Evolutionary conservation across 2,329 filamentous ascomycete species (phyloP).

Genomic region (Trichoderma citrinoviride): DNA sequence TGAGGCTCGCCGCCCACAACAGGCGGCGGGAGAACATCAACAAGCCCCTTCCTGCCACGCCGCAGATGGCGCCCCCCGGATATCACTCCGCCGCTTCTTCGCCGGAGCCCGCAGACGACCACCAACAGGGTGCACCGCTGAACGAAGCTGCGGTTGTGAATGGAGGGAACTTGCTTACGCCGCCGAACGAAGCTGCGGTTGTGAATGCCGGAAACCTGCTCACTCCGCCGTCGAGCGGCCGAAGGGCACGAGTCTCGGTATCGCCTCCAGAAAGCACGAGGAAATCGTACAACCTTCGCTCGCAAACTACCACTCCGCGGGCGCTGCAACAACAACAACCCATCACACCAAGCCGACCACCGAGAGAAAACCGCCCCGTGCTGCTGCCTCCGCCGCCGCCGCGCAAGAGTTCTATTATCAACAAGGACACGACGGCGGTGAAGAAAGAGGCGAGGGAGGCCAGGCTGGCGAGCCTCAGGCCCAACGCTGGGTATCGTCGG

Average conservation of each 20-base stretch:
- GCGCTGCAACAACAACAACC: not conserved
- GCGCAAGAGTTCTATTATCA: too few relatives aligned
- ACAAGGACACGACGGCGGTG: not conserved
- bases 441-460: not conserved
- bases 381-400: too few relatives aligned
- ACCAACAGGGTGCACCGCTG: not conserved
- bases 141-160: not conserved
- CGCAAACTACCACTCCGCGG: not conserved
- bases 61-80: slow-evolving; percentile 29
- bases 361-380: not conserved
- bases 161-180: not conserved
- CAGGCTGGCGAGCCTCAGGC: not conserved
- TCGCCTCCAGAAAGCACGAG: not conserved
- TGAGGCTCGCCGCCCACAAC: slow-evolving; percentile 28
- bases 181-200: not conserved
- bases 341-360: not conserved
- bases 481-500: not conserved
- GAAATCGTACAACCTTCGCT: not conserved
- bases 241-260: not conserved
- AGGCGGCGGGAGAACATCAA: slow-evolving; percentile 22
- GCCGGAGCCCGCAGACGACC: not conserved
- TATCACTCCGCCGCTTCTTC: slow-evolving; percentile 18
- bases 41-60: slow-evolving; percentile 35
- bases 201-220: not conserved
- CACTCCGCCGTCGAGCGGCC: slow-evolving; percentile 1